Evolutionary conservation across 495 filamentous ascomycete species (phyloP), one percentile per base, ranked within the genome.

Genomic region (Aspergillus sclerotiicarbonarius): DNA sequence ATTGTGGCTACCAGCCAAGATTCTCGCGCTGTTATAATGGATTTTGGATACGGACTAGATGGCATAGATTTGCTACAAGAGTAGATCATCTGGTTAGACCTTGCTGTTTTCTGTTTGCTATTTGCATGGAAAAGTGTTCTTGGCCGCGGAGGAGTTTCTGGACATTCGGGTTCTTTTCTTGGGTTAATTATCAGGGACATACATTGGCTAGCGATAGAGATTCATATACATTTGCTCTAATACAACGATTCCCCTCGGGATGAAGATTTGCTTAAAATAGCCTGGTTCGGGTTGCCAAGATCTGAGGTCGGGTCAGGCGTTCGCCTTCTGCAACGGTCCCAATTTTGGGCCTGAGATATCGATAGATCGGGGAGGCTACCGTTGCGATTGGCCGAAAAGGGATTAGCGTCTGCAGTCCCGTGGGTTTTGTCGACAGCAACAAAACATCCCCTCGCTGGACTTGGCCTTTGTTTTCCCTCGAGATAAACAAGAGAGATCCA

Each of bases 1-100:
- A 92, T 98, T 56, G 87, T 98, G 45, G 90, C 89, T 54, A 96
- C 95, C 0, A 92, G 90, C 43, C 94, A 98, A 72, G 92, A 98
- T 64, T 87, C 91, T 9, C 86, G 93, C 61, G 88, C 90, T 31
- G 76, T 97, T 20, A 86, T 98, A n/a, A 83, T 98, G 78, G 94
- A 98, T 76, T 80, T 81, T 69, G 81, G 74, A 51, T 79, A 77
- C 63, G 75, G 73, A 32, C 60, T 81, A 58, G 78, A 76, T 57
- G 76, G 75, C 25, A 76, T 79, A 62, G 75, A 78, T 35, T 66
- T 77, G 37, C 62, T 78, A 63, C 77, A 80, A 55, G 76, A 74
- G 59, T 80, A 62, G 70, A 64, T 30, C 8, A 48, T 6, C 35
- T 63, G n/a, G 53, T 32, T 59, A 54, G 63, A 63, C 20, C 44